Conservation (phyloP, 208 protist species). For the Trypanosomatidae sp. region DNA sequence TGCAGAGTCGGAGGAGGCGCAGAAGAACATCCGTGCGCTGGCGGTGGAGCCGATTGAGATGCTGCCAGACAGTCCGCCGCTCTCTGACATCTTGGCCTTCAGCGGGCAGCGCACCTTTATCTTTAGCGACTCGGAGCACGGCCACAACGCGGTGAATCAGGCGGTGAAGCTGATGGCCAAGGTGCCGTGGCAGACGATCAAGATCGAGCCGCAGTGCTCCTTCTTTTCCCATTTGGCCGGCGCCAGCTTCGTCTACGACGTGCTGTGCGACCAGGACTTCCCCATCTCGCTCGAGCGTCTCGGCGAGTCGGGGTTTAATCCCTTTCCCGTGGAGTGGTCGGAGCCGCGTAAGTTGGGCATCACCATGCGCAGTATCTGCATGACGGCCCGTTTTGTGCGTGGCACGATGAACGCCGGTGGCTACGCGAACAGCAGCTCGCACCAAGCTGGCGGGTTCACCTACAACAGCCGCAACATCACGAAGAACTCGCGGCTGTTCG, state of each 20-base stretch:
- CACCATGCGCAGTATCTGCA: slow-evolving; percentile 79
- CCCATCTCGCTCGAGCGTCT: slow-evolving; percentile 77
- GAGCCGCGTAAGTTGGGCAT: slow-evolving; percentile 85
- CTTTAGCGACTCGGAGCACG: slow-evolving; percentile 57
- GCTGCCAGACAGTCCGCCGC: slow-evolving; percentile 65
- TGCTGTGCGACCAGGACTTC: slow-evolving; percentile 86
- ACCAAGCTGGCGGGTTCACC: slow-evolving; percentile 47
- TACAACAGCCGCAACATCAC: slow-evolving; percentile 64
- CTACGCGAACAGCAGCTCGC: slow-evolving; percentile 58
- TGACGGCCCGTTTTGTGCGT: slow-evolving; percentile 72
- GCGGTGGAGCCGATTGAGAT: slow-evolving; percentile 73
- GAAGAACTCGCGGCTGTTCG: slow-evolving; percentile 67
- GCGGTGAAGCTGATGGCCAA: slow-evolving; percentile 44
- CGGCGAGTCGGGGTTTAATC: slow-evolving; percentile 79
- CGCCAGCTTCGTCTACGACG: slow-evolving; percentile 78
- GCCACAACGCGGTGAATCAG: slow-evolving; percentile 49
- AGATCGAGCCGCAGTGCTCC: slow-evolving; percentile 66
- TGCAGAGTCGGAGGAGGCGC: slow-evolving; percentile 37
- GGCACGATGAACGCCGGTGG: slow-evolving; percentile 81
- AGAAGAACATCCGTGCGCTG: slow-evolving; percentile 43
- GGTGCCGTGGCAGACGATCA: slow-evolving; percentile 69
- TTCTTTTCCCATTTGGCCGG: slow-evolving; percentile 79
- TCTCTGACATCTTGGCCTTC: slow-evolving; percentile 73
- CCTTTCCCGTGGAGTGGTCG: slow-evolving; percentile 88
- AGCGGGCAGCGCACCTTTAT: slow-evolving; percentile 71